Conservation (phyloP, 305 asterid genomes). For the Solanum hybrid region DNA sequence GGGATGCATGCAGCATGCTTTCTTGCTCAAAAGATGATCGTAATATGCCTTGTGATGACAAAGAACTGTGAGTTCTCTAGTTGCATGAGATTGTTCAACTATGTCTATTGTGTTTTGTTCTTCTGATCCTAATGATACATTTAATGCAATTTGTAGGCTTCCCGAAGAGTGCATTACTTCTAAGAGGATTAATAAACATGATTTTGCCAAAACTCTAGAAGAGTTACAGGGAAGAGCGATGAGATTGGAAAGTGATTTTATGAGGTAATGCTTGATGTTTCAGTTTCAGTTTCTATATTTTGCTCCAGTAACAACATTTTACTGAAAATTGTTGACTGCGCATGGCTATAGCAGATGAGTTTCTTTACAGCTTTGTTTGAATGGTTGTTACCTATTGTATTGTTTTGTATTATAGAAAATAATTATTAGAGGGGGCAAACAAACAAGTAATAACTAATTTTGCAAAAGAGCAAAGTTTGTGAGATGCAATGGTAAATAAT, state of each 20-base stretch:
- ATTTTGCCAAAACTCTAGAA: conserved; percentile 24
- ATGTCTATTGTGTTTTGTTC: background rate
- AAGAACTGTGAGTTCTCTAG: conserved; percentile 37
- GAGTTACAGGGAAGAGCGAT: conserved; percentile 40
- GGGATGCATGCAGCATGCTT: conserved; percentile 53
- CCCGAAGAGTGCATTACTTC: conserved; percentile 21
- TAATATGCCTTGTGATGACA: conserved; percentile 21
- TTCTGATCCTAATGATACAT: background rate
- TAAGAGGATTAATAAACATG: conserved; percentile 26
- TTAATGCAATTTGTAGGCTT: conserved; percentile 26
- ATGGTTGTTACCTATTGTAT: background rate
- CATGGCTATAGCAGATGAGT: background rate
- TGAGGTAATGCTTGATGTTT: conserved; percentile 37
- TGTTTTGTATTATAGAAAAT: background rate
- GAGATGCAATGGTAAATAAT: background rate
- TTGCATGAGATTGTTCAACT: conserved; percentile 15
- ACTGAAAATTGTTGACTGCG: background rate
- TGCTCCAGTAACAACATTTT: background rate
- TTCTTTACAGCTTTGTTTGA: background rate
- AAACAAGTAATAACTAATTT: background rate
- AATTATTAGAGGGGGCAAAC: background rate
- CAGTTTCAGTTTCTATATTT: background rate
- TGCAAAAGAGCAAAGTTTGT: background rate
- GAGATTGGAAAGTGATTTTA: conserved; percentile 51
- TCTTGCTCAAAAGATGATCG: conserved; percentile 24